A percentile compares a stretch with the other conserved stretches of the same genome.
Conservation (phyloP, 768 basidiomycete genomes). For the Xerocomellus intermedius region DNA sequence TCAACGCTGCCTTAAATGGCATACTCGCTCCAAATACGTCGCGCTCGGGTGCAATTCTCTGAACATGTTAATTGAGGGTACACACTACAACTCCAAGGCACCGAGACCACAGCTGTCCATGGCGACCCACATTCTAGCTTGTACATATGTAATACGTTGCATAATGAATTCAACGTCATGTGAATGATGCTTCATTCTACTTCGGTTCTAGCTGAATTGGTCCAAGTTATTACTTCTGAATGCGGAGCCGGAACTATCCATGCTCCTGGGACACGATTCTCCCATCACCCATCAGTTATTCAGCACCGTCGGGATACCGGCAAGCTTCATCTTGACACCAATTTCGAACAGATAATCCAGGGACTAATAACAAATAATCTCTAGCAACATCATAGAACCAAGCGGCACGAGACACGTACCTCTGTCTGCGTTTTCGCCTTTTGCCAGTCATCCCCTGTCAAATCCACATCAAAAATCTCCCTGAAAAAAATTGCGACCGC, state of each 20-base stretch:
- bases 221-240: not conserved
- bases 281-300: conserved; percentile 11
- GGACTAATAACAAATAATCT: conserved; percentile 46
- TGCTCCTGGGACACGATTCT: not conserved
- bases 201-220: not conserved
- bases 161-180: not conserved
- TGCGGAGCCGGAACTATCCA: not conserved
- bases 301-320: conserved; percentile 52
- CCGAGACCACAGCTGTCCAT: not conserved
- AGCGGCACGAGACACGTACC: conserved; percentile 34
- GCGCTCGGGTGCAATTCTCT: not conserved
- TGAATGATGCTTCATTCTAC: not conserved
- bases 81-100: not conserved
- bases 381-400: not conserved
- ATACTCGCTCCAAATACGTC: not conserved
- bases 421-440: conserved; percentile 89
- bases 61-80: conserved; percentile 2
- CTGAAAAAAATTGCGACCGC: not conserved
- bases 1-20: conserved; percentile 11
- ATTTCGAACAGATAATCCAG: conserved; percentile 91
- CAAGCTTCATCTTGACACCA: conserved; percentile 76
- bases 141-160: not conserved
- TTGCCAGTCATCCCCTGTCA: conserved; percentile 69
- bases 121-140: not conserved
- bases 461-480: conserved; percentile 7